Conservation (phyloP, 164 flowering plant genomes). For the Piper betle region DNA sequence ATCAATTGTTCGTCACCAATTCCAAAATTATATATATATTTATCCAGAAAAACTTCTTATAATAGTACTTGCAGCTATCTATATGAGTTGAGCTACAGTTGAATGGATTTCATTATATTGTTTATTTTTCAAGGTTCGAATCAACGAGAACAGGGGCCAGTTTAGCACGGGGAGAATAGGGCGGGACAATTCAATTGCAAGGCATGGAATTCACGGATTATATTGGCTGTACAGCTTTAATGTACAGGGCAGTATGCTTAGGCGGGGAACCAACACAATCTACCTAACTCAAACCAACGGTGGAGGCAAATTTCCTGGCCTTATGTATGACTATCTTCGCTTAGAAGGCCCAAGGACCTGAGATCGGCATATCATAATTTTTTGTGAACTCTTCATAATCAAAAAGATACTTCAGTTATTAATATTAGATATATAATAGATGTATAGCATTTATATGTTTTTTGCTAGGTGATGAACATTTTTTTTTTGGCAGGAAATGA, state of each 20-base stretch:
- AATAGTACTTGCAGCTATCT: neutral
- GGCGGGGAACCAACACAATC: slow-evolving; percentile 37
- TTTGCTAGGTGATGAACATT: too few relatives aligned
- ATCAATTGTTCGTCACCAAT: too few relatives aligned
- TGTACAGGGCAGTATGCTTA: slow-evolving; percentile 19
- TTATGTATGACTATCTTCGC: slow-evolving; percentile 62
- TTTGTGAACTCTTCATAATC: too few relatives aligned
- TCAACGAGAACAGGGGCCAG: slow-evolving; percentile 1
- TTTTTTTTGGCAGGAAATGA: too few relatives aligned
- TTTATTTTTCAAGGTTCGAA: slow-evolving; percentile 6
- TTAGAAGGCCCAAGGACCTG: slow-evolving; percentile 50
- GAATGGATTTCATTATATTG: neutral
- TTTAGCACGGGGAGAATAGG: slow-evolving; percentile 54
- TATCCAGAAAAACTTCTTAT: neutral
- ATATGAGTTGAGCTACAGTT: neutral
- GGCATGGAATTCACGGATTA: slow-evolving; percentile 72
- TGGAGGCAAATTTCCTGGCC: slow-evolving; percentile 28
- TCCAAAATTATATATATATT: neutral
- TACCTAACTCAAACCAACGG: slow-evolving; percentile 35
- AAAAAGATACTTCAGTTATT: too few relatives aligned
- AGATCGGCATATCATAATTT: too few relatives aligned
- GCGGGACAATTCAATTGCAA: slow-evolving; percentile 48
- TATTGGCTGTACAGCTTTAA: slow-evolving; percentile 38
- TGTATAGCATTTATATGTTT: too few relatives aligned
- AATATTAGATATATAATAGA: too few relatives aligned